Evolutionary conservation across 352 stramenopile genomes (phyloP), one percentile per base, ranked within the genome.

Genomic region (Globisporangium solare): DNA sequence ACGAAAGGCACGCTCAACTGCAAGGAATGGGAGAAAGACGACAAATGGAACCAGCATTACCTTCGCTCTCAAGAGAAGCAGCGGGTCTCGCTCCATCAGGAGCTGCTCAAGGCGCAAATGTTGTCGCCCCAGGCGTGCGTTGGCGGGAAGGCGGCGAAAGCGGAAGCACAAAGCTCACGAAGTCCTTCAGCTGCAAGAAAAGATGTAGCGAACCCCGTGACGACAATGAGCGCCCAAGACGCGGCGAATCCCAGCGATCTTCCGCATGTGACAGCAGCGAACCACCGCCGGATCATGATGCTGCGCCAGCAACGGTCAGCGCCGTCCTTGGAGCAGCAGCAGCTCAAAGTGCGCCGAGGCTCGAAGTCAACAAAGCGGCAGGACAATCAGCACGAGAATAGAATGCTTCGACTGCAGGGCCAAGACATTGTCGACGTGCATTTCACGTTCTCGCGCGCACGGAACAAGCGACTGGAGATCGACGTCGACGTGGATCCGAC

Each of bases 1-100:
- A 74, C 79, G 2, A 92, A 89, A 55, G 61, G 74, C 13, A 90
- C 82, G 2, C 63, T 90, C 3, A 78, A 75, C 12, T 77, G 64
- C 42, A 87, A 89, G 37, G 70, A 86, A 52, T 89, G 77, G 79
- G 67, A 88, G 55, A 83, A 83, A 53, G 79, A 89, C 39, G 74
- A 75, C 39, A 86, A 90, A 57, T 79, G 77, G 72, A 84, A 83
- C 20, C 76, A 88, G 56, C 67, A 88, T 6, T 89, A 81, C 21
- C 59, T 89, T 4, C 82, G 72, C 60, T 75, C 63, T 1, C 74
- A 89, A 21, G 76, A 91, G 50, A 77, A 60, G 40, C 56, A 75
- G 5, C 68, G 81, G 6, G 62, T 70, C 1, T 65, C 70, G 6
- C 53, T 91, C 1, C 78, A 89, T 48, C 58, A 88, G 11, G 78